Base-by-base conservation (phyloP, 2,329 filamentous ascomycete genomes). In the Pseudopyricularia cyperi region DNA sequence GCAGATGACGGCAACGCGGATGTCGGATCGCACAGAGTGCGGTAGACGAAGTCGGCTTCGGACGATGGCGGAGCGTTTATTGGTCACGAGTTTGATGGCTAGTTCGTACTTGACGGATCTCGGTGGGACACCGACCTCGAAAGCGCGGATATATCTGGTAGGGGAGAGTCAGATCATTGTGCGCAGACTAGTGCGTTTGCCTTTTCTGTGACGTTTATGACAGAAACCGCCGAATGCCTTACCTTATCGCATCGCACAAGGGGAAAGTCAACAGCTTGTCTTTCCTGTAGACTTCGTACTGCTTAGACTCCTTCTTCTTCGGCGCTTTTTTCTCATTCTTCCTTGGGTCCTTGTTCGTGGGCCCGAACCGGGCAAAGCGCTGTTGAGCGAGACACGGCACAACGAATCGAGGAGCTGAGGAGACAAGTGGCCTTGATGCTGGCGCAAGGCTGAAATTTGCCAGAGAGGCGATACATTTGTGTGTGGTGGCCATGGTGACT, bases 161-260 rank as follows among this genome's bases (percentile, higher is more conserved):
- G 42, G 50, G 52, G n/a, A 52, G 28, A 52, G 55, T 59, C 50
- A 57, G 7, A 11, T 33, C 8, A 17, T 32, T n/a, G 46, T 8
- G n/a, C 54, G 52, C n/a, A n/a, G n/a, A n/a, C 55, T 53, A 53
- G 51, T 51, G 28, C 24, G 44, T 28, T 28, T 22, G 53, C 47
- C 55, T 37, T 57, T 46, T 44, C 30, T n/a, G 22, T 9, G 17
- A 11, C 7, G n/a, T n/a, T n/a, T n/a, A n/a, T n/a, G n/a, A n/a
- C 4, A 17, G 46, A 2, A 15, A 51, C 34, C 7, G 17, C 1
- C 14, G 19, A 32, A 22, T 1, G 63, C 19, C 75, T 53, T 70
- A 89, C 88, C 90, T 81, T 81, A 98, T 93, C 15, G 93, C 94
- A 72, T 98, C 93, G 58, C 88, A 85, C 32, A 98, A 75, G 1